These are phyloP conservation scores for Euphrasia confusa DNA, from an alignment of 257 asterid species.

Conservation along the genomic window DNA sequence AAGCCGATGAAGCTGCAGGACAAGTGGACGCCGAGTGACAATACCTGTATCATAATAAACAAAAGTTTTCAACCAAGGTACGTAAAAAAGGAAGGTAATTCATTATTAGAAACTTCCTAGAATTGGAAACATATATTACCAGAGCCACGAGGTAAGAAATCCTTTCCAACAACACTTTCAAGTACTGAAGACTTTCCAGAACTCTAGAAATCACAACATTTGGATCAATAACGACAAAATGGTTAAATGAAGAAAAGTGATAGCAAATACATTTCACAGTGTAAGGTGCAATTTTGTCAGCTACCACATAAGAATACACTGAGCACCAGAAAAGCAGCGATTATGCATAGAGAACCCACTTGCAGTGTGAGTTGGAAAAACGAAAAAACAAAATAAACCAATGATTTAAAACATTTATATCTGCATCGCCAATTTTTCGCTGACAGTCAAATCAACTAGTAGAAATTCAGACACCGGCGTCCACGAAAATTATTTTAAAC, in stretches of 20 bases:
- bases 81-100: neutral
- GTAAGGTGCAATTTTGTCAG: neutral
- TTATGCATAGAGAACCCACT: neutral
- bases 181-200: slow-evolving; percentile 99
- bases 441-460: neutral
- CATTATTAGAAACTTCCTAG: slow-evolving; percentile 6
- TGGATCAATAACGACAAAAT: slow-evolving; percentile 15
- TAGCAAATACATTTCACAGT: neutral
- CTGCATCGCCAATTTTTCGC: neutral
- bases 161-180: slow-evolving; percentile 95
- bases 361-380: neutral
- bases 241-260: slow-evolving; percentile 9
- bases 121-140: slow-evolving; percentile 42
- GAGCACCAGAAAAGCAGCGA: slow-evolving; percentile 10
- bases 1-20: slow-evolving; percentile 86
- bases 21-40: slow-evolving; percentile 97
- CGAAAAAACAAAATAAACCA: neutral
- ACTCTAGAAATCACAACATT: slow-evolving; percentile 49
- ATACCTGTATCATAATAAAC: slow-evolving; percentile 50
- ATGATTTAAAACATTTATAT: neutral
- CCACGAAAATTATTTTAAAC: neutral
- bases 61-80: neutral
- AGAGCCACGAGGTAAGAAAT: slow-evolving; percentile 98
- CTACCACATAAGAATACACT: neutral
- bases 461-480: neutral